A percentile compares a stretch with the other conserved stretches of the same genome.
phyloP scores from a whole-genome alignment of 2,329 filamentous ascomycete genomes.

The Stagonosporopsis rhizophila region DNA sequence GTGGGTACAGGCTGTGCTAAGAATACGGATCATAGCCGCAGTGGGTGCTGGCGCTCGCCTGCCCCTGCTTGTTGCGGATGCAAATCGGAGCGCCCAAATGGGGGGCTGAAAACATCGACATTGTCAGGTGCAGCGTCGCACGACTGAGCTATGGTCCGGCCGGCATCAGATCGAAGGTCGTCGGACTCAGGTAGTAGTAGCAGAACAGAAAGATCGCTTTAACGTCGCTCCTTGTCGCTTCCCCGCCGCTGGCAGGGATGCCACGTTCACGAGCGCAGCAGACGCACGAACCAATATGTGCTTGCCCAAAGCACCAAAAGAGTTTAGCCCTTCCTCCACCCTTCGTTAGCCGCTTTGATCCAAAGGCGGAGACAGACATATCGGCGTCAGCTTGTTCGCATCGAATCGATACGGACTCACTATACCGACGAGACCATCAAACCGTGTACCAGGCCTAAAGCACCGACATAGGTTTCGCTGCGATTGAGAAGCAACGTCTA shows the following conservation, averaged over 20 bases:
- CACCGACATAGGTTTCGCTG: neutral
- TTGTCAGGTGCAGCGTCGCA: neutral
- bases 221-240: neutral
- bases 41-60: conserved; percentile 17
- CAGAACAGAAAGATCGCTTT: neutral
- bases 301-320: neutral
- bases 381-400: neutral
- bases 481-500: neutral
- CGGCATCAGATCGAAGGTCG: neutral
- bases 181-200: neutral
- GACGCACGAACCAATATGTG: neutral
- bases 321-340: neutral
- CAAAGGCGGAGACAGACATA: neutral
- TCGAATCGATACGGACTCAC: neutral
- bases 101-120: conserved; percentile 3
- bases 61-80: conserved; percentile 16
- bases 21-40: conserved; percentile 15
- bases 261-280: no score
- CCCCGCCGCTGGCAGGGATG: neutral
- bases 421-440: neutral
- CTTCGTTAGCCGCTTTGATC: neutral
- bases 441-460: conserved; percentile 1
- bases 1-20: conserved; percentile 11
- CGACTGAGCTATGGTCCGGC: neutral
- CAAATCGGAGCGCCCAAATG: conserved; percentile 7